Base-by-base conservation (phyloP, 306 rosid species). In the Herpetospermum pedunculosum region DNA sequence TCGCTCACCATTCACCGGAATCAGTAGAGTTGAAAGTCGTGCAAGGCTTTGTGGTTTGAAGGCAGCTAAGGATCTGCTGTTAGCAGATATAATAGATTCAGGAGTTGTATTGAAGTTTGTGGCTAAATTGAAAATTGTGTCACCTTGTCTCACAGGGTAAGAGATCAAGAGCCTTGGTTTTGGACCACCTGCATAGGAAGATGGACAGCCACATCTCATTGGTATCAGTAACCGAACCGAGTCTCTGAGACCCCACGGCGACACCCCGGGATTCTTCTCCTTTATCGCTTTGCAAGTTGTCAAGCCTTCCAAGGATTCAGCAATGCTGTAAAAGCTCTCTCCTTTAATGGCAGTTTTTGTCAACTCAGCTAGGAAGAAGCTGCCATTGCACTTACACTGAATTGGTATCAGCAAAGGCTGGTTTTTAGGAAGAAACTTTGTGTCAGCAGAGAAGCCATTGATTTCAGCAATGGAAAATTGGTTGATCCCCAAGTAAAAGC, bases 341-440 rank as follows among this genome's bases (percentile, higher is more conserved):
- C 97, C 97, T 68, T 83, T 79, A 35, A 76, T 75, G 58, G 83
- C 38, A 5, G 76, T 88, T 78, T 83, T 94, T 8, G 84, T 85
- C 13, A 89, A 32, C 8, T 82, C 87, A 46, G 94, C 92, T 21
- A 28, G 68, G 59, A 80, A 93, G 77, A 81, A 67, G 9, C 89
- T 84, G 32, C 72, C 78, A 46, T 50, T 86, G 87, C 96, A 94
- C 11, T 77, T 82, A 62, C 98, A 92, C 25, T 85, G 77, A 75
- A 94, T 88, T 26, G 96, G 98, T 62, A 94, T 84, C 47, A 89
- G 43, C 77, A 94, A 81, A 77, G 92, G 91, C 16, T 84, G 92
- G 4, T 87, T 71, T 28, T 30, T 68, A 1, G 86, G 81, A 47
- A 94, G 84, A 55, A 85, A 78, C 70, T 94, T 87, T 5, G 91